These are phyloP conservation scores for Tricholoma saponaceum DNA, from an alignment of 768 basidiomycete genomes.

Conservation along the genomic window DNA sequence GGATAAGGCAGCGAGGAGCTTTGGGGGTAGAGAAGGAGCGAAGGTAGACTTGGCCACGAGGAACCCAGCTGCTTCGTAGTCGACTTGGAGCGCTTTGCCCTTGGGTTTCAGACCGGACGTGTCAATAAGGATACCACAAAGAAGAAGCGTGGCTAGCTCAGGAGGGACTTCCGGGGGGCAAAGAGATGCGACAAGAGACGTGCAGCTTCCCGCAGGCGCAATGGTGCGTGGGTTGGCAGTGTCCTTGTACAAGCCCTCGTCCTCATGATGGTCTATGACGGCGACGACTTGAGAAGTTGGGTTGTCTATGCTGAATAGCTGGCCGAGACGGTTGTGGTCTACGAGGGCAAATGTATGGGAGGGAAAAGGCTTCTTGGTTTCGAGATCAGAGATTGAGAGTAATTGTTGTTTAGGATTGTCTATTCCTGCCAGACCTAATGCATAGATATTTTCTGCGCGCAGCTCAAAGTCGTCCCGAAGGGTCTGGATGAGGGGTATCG, in stretches of 20 bases:
- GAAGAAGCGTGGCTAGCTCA: slow-evolving; percentile 73
- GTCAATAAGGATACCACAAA: slow-evolving; percentile 83
- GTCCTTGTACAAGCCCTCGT: slow-evolving; percentile 66
- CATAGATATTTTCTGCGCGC: slow-evolving; percentile 84
- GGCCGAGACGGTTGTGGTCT: slow-evolving; percentile 79
- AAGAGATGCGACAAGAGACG: slow-evolving; percentile 50
- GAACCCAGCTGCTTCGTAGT: slow-evolving; percentile 59
- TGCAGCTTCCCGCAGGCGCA: slow-evolving; percentile 70
- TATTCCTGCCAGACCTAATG: slow-evolving; percentile 58
- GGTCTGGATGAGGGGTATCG: slow-evolving; percentile 73
- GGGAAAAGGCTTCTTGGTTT: slow-evolving; percentile 39
- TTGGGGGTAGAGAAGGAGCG: slow-evolving; percentile 22
- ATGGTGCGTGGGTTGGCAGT: slow-evolving; percentile 67
- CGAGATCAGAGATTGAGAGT: slow-evolving; percentile 67
- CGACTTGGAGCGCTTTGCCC: slow-evolving; percentile 70
- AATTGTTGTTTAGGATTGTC: slow-evolving; percentile 48
- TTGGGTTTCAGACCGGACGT: slow-evolving; percentile 74
- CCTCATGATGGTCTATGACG: slow-evolving; percentile 89
- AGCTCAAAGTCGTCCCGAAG: slow-evolving; percentile 64
- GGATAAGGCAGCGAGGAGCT: slow-evolving; percentile 8
- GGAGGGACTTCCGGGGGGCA: slow-evolving; percentile 41
- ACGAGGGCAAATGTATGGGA: slow-evolving; percentile 73
- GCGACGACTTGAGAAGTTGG: slow-evolving; percentile 56
- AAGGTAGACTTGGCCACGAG: slow-evolving; percentile 58
- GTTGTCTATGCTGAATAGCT: slow-evolving; percentile 36